phyloP scores from a whole-genome alignment of 2,329 filamentous ascomycete species.

The Pseudocercospora fuligena region DNA sequence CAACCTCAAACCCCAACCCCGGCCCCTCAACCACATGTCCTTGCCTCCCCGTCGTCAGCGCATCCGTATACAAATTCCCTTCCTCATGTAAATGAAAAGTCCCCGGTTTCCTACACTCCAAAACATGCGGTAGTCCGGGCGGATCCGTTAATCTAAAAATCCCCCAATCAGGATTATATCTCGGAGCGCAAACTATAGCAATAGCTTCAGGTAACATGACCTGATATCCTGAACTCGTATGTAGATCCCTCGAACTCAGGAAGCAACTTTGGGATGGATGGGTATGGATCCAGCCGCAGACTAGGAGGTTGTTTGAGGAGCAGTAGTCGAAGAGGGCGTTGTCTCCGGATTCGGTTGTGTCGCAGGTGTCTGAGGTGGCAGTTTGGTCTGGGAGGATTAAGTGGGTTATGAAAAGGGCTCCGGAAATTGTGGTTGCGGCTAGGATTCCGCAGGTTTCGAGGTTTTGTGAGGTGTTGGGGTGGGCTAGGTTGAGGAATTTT shows the following conservation, averaged over 20 bases:
- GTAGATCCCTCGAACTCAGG: constrained; percentile 91
- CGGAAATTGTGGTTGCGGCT: constrained; percentile 87
- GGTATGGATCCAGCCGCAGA: constrained; percentile 97
- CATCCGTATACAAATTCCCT: constrained; percentile 77
- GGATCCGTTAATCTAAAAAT: constrained; percentile 93
- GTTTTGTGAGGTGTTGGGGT: constrained; percentile 76
- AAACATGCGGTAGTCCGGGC: constrained; percentile 82
- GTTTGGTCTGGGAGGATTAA: constrained; percentile 91
- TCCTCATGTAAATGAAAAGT: constrained; percentile 81
- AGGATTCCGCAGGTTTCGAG: constrained; percentile 96
- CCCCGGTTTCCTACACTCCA: constrained; percentile 75
- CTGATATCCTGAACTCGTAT: constrained; percentile 93
- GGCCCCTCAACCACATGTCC: constrained; percentile 64
- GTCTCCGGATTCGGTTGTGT: constrained; percentile 80
- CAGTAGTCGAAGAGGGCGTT: constrained; percentile 83
- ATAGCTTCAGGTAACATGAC: constrained; percentile 96
- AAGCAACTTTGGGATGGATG: constrained; percentile 97
- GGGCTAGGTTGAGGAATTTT: constrained; percentile 74
- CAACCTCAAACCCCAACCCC: constrained; percentile 65
- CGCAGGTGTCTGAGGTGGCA: constrained; percentile 89
- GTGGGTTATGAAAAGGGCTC: constrained; percentile 87
- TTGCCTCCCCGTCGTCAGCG: constrained; percentile 51
- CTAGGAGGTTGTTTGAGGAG: constrained; percentile 78
- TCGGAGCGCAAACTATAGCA: constrained; percentile 93
- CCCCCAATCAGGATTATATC: constrained; percentile 76